phyloP scores from a whole-genome alignment of 371 early-diverging fungal genomes.

The Mortierella sp. region DNA sequence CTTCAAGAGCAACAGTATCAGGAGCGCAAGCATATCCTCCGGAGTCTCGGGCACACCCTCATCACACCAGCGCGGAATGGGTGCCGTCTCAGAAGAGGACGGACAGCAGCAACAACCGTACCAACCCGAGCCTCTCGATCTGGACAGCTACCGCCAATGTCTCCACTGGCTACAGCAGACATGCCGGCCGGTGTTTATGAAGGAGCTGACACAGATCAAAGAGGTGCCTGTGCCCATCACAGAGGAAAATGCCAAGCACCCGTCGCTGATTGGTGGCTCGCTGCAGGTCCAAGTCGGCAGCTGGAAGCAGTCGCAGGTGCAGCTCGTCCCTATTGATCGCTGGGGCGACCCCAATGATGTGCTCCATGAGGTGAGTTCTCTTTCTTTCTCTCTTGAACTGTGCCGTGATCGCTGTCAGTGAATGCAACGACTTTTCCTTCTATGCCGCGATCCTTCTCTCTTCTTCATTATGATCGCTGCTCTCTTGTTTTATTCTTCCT shows the following conservation, averaged over 20 bases:
- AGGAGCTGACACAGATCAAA: constrained; percentile 29
- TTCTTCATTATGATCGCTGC: neutral
- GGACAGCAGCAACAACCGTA: neutral
- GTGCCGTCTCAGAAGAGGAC: constrained; percentile 31
- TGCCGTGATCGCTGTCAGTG: neutral
- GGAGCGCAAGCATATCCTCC: constrained; percentile 47
- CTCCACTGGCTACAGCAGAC: constrained; percentile 58
- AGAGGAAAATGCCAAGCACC: constrained; percentile 36
- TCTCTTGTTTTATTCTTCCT: neutral
- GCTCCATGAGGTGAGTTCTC: constrained; percentile 47
- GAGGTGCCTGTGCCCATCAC: constrained; percentile 49
- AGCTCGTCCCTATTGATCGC: constrained; percentile 41
- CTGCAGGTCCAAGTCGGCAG: constrained; percentile 45
- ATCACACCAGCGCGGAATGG: constrained; percentile 33
- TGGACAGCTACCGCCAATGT: constrained; percentile 44
- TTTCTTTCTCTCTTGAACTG: no score
- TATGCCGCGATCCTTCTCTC: constrained; percentile 6
- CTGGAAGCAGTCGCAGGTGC: constrained; percentile 53
- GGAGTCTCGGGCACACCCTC: constrained; percentile 26
- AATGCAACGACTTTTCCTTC: neutral
- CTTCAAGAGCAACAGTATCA: constrained; percentile 32
- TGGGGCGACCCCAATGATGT: constrained; percentile 53
- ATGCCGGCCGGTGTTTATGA: constrained; percentile 54
- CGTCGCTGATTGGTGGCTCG: constrained; percentile 40
- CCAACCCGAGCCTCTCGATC: constrained; percentile 19